phyloP scores from a whole-genome alignment of 2,329 filamentous ascomycete genomes.

The Cladophialophora immunda region DNA sequence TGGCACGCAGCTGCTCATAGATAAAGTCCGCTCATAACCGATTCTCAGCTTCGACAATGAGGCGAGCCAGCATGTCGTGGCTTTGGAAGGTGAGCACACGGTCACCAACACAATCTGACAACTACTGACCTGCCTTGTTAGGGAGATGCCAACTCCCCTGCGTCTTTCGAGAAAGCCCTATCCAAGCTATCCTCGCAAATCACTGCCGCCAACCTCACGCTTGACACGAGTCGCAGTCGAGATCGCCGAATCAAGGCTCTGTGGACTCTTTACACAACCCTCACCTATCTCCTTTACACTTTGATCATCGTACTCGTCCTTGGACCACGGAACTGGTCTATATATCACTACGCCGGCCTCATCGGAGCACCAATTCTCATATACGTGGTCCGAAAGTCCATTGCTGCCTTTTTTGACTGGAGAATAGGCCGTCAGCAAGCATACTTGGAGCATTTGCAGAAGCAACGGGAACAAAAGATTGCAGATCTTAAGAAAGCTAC shows the following conservation, averaged over 20 bases:
- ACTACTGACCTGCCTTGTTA: slow-evolving; percentile 16
- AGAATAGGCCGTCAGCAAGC: slow-evolving; percentile 75
- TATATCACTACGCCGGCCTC: slow-evolving; percentile 79
- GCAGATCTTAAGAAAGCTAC: slow-evolving; percentile 94
- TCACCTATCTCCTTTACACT: slow-evolving; percentile 87
- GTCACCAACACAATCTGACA: background rate
- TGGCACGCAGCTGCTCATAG: background rate
- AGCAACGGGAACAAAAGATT: slow-evolving; percentile 85
- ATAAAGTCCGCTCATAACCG: background rate
- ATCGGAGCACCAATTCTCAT: slow-evolving; percentile 84
- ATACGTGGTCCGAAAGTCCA: slow-evolving; percentile 72
- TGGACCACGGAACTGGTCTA: slow-evolving; percentile 79
- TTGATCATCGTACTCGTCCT: slow-evolving; percentile 85
- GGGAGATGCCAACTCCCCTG: slow-evolving; percentile 82
- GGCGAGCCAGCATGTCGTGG: slow-evolving; percentile 39
- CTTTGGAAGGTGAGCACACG: slow-evolving; percentile 36
- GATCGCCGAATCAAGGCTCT: slow-evolving; percentile 83
- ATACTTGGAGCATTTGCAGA: slow-evolving; percentile 76
- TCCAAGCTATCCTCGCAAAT: slow-evolving; percentile 85
- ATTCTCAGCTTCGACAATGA: slow-evolving; percentile 23
- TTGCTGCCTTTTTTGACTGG: slow-evolving; percentile 79
- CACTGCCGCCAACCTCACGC: slow-evolving; percentile 72
- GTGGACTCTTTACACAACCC: slow-evolving; percentile 87
- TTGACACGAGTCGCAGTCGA: slow-evolving; percentile 76
- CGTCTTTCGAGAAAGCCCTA: slow-evolving; percentile 91